A percentile compares a stretch with the other conserved stretches of the same genome.
Conservation (phyloP, 768 basidiomycete genomes). For the Crassisporium funariophilum region DNA sequence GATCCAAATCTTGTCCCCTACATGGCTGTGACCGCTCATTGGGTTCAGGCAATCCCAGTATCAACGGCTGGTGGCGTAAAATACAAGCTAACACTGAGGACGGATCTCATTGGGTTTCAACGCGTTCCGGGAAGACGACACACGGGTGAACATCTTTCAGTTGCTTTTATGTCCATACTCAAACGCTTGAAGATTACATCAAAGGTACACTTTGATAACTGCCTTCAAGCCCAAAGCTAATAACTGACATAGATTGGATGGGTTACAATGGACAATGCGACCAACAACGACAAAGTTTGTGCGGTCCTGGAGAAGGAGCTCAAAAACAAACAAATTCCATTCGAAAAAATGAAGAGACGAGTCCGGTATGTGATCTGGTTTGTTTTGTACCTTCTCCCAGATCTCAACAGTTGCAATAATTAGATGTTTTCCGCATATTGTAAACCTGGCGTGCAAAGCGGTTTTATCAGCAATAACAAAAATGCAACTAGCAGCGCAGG, state of each 20-base stretch:
- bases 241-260: conserved; percentile 15
- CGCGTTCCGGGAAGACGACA: conserved; percentile 32
- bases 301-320: conserved; percentile 7
- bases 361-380: conserved; percentile 17
- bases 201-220: no score
- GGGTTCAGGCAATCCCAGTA: conserved; percentile 26
- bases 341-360: conserved; percentile 6
- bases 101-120: conserved; percentile 37
- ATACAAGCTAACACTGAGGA: conserved; percentile 22
- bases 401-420: no score
- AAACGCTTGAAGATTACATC: conserved; percentile 24
- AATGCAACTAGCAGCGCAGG: conserved; percentile 2
- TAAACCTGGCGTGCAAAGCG: conserved; percentile 25
- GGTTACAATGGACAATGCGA: conserved; percentile 22
- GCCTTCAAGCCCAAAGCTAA: no score
- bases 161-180: conserved; percentile 30
- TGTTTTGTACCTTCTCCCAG: no score
- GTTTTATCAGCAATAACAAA: conserved; percentile 19
- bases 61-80: conserved; percentile 20
- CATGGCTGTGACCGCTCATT: conserved; percentile 45
- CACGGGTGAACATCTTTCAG: conserved; percentile 34
- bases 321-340: neutral
- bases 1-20: conserved; percentile 33
- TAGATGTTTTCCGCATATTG: conserved; percentile 27
- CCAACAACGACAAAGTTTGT: conserved; percentile 20